A percentile compares a stretch with the other conserved stretches of the same genome.
These are phyloP conservation scores for Aspergillus sp. DNA, from an alignment of 2,329 filamentous ascomycete genomes.

Conservation along the genomic window DNA sequence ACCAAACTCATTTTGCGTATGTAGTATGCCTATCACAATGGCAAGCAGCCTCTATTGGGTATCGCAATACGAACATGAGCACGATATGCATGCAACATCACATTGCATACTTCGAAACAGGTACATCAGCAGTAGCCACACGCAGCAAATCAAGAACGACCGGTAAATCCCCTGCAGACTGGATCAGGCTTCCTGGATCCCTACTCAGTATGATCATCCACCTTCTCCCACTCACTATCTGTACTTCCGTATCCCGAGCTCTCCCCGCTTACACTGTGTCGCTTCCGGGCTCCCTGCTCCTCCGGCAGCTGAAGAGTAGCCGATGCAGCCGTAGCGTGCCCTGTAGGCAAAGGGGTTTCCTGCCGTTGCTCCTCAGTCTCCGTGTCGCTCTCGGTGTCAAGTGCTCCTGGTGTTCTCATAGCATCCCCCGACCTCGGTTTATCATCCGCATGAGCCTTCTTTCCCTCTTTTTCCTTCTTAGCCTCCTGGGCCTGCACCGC, in stretches of 20 bases:
- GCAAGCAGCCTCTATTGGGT: no score
- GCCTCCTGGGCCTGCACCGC: conserved; percentile 43
- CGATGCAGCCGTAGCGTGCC: conserved; percentile 14
- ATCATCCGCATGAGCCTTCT: background rate
- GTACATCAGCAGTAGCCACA: background rate
- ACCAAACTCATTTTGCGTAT: no score
- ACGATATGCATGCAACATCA: no score
- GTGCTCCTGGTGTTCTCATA: conserved; percentile 27
- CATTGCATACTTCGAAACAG: background rate
- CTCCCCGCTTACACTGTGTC: conserved; percentile 41
- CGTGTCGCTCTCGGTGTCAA: conserved; percentile 39
- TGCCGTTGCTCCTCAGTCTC: conserved; percentile 32
- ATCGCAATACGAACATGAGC: no score
- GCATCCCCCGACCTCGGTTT: conserved; percentile 16
- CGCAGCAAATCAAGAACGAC: background rate
- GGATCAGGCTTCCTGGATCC: background rate
- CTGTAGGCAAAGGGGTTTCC: conserved; percentile 6
- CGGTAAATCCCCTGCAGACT: conserved; percentile 50
- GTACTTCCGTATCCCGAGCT: conserved; percentile 61
- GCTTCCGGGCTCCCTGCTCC: conserved; percentile 37
- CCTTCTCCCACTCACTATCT: conserved; percentile 96
- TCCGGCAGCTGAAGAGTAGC: conserved; percentile 45
- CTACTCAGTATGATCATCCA: conserved; percentile 46
- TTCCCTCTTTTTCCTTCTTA: conserved; percentile 36
- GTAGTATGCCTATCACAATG: no score